These are phyloP conservation scores for Irpex rosettiformis DNA, from an alignment of 1,284 basidiomycete genomes.

Conservation along the genomic window DNA sequence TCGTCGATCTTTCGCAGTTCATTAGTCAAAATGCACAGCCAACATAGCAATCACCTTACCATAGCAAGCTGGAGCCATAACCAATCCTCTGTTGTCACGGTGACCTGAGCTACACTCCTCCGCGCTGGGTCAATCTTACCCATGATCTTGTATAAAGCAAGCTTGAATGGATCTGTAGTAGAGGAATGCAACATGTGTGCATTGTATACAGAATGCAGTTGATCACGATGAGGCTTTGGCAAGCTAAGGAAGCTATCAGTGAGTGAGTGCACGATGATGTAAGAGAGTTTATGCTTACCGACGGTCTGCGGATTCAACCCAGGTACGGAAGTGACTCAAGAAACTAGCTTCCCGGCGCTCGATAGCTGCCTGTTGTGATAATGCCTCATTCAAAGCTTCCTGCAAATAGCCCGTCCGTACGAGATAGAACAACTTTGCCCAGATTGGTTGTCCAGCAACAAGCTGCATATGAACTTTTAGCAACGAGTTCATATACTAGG, in stretches of 20 bases:
- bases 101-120: slow-evolving; percentile 81
- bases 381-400: slow-evolving; percentile 80
- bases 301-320: slow-evolving; percentile 80
- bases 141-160: slow-evolving; percentile 93
- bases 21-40: background rate
- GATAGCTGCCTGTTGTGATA: slow-evolving; percentile 71
- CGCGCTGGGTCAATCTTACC: slow-evolving; percentile 87
- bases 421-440: slow-evolving; percentile 92
- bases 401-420: slow-evolving; percentile 81
- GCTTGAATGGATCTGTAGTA: slow-evolving; percentile 90
- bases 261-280: slow-evolving; percentile 1
- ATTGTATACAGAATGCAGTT: slow-evolving; percentile 88
- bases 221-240: slow-evolving; percentile 79
- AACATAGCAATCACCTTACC: slow-evolving; percentile 39
- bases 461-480: slow-evolving; percentile 40
- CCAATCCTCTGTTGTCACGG: slow-evolving; percentile 96
- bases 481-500: background rate
- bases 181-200: slow-evolving; percentile 87
- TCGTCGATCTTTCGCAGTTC: slow-evolving; percentile 56
- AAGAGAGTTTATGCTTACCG: slow-evolving; percentile 40
- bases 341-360: slow-evolving; percentile 84
- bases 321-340: slow-evolving; percentile 80
- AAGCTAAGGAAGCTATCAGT: slow-evolving; percentile 40
- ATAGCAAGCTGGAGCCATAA: slow-evolving; percentile 96
- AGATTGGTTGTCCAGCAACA: slow-evolving; percentile 82